Evolutionary conservation across 1,139 yeast species (phyloP).

Genomic region (Ogataea hybrid): DNA sequence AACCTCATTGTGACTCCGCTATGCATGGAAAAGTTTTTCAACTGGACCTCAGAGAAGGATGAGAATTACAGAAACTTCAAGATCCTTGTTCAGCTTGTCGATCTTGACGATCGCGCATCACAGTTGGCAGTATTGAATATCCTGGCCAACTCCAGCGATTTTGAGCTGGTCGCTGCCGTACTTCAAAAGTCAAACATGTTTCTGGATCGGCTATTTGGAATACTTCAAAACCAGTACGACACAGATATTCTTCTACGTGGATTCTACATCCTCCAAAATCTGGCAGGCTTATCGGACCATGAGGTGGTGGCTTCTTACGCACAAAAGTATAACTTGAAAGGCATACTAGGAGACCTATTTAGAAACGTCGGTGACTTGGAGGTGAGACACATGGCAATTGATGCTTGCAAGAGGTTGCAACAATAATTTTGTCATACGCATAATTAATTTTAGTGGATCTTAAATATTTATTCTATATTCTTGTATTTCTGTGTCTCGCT

Average conservation of each 20-base stretch:
- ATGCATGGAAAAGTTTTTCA: slow-evolving; percentile 50
- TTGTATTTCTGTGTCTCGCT: slow-evolving; percentile 1
- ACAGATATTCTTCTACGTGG: slow-evolving; percentile 40
- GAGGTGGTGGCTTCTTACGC: slow-evolving; percentile 1
- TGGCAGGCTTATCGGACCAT: slow-evolving; percentile 7
- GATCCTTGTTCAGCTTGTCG: slow-evolving; percentile 40
- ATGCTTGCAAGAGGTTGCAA: slow-evolving; percentile 12
- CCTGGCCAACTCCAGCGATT: slow-evolving; percentile 50
- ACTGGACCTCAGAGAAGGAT: slow-evolving; percentile 28
- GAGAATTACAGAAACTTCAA: slow-evolving; percentile 35
- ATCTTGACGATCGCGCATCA: slow-evolving; percentile 38
- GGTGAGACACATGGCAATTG: slow-evolving; percentile 13
- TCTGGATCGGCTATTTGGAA: slow-evolving; percentile 31
- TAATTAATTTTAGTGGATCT: slow-evolving; percentile 49
- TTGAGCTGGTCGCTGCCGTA: slow-evolving; percentile 41
- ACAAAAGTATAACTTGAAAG: slow-evolving; percentile 4
- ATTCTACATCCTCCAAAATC: slow-evolving; percentile 20
- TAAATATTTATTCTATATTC: neutral
- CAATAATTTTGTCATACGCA: slow-evolving; percentile 11
- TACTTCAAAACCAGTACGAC: slow-evolving; percentile 34
- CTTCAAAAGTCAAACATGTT: slow-evolving; percentile 33
- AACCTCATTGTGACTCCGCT: slow-evolving; percentile 46
- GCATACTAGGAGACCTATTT: slow-evolving; percentile 1
- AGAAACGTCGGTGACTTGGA: slow-evolving; percentile 9
- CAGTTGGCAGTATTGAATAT: slow-evolving; percentile 46